phyloP scores from a whole-genome alignment of 352 stramenopile genomes.

The Phytophthora idaei region DNA sequence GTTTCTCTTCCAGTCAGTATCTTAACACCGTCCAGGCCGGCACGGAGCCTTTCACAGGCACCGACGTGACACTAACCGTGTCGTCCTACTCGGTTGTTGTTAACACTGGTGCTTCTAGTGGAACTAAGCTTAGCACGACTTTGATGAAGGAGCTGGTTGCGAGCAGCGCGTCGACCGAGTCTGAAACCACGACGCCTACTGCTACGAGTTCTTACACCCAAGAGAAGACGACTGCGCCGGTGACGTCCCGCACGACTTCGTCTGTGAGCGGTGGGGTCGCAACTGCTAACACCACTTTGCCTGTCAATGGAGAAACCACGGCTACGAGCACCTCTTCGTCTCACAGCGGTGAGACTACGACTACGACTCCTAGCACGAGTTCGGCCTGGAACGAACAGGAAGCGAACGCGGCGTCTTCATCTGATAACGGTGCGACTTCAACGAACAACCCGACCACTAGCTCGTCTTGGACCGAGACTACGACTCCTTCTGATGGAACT shows the following conservation, averaged over 20 bases:
- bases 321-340: no score
- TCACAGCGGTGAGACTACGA: constrained; percentile 3
- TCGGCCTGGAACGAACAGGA: neutral
- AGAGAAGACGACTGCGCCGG: constrained; percentile 3
- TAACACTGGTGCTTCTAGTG: constrained; percentile 23
- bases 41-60: constrained; percentile 37
- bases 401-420: no score
- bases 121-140: constrained; percentile 7
- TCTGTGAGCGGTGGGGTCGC: neutral
- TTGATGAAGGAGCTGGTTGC: constrained; percentile 12
- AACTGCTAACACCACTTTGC: no score
- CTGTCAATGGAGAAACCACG: no score
- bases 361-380: constrained; percentile 2
- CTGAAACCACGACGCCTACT: constrained; percentile 1
- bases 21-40: constrained; percentile 36
- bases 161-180: constrained; percentile 20
- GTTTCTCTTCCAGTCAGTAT: constrained; percentile 35
- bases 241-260: constrained; percentile 6
- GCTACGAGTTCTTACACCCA: constrained; percentile 10
- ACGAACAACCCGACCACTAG: constrained; percentile 9
- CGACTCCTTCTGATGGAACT: neutral
- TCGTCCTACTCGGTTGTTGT: constrained; percentile 33
- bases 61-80: constrained; percentile 35
- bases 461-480: constrained; percentile 7
- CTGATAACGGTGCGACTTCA: constrained; percentile 1